These are phyloP conservation scores for Dictyostelium purpureum DNA, from an alignment of 78 protist genomes.

Conservation along the genomic window DNA sequence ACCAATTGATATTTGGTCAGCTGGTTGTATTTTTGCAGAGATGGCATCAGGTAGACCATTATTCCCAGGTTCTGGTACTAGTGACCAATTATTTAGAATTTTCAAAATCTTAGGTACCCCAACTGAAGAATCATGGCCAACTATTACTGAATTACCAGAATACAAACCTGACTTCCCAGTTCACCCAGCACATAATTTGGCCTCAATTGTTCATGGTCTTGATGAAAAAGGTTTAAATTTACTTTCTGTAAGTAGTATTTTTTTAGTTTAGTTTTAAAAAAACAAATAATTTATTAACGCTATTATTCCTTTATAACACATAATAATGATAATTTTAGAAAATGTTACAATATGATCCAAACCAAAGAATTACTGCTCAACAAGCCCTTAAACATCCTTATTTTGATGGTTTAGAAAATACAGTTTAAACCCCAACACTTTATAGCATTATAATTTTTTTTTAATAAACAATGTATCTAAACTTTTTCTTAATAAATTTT, in stretches of 20 bases:
- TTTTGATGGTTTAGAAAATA: constrained; percentile 89
- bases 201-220: constrained; percentile 65
- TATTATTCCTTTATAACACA: not conserved
- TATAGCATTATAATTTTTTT: no score
- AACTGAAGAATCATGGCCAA: constrained; percentile 92
- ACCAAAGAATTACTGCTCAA: constrained; percentile 91
- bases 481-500: no score
- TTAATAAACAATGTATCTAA: no score
- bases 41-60: constrained; percentile 95
- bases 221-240: constrained; percentile 78
- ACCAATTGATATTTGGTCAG: constrained; percentile 99
- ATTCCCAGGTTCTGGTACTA: constrained; percentile 97
- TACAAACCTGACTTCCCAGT: constrained; percentile 77
- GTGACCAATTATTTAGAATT: constrained; percentile 95
- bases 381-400: constrained; percentile 95
- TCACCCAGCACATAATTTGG: constrained; percentile 29
- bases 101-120: constrained; percentile 98
- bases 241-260: no score
- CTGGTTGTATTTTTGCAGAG: constrained; percentile 99
- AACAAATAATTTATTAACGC: not conserved
- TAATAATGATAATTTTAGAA: no score
- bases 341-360: constrained; percentile 95
- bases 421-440: no score
- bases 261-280: not conserved
- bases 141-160: constrained; percentile 93